Evolutionary conservation across 2,329 filamentous ascomycete species (phyloP).

Genomic region (Neofusicoccum cordaticola): DNA sequence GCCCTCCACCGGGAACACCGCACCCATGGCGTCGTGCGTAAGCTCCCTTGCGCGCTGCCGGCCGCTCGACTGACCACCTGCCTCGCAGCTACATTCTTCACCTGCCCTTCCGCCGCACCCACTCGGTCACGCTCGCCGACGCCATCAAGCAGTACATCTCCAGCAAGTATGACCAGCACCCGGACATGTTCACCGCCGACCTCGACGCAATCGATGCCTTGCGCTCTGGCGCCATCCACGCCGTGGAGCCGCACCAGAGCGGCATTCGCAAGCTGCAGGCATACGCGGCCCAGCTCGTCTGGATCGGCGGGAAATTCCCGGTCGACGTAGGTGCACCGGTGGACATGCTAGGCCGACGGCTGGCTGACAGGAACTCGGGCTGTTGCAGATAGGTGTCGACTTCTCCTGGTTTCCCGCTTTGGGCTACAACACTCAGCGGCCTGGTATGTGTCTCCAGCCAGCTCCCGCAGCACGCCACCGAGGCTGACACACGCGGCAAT

Average conservation of each 20-base stretch:
- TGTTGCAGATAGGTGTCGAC: slow-evolving; percentile 75
- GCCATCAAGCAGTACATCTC: slow-evolving; percentile 95
- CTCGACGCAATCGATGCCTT: slow-evolving; percentile 81
- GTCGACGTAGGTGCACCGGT: slow-evolving; percentile 65
- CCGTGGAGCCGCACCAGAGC: slow-evolving; percentile 81
- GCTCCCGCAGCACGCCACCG: not conserved
- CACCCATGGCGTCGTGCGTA: slow-evolving; percentile 25
- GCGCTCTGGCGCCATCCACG: slow-evolving; percentile 81
- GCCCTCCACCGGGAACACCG: not conserved
- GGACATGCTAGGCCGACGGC: not conserved
- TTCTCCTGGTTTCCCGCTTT: slow-evolving; percentile 95
- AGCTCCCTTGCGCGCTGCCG: not conserved
- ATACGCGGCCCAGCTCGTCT: slow-evolving; percentile 89
- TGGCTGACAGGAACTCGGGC: slow-evolving; percentile 13
- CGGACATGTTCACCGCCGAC: slow-evolving; percentile 92
- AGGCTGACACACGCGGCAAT: slow-evolving; percentile 5
- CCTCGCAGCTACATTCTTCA: slow-evolving; percentile 61
- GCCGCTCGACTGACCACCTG: not conserved
- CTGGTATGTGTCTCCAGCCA: slow-evolving; percentile 37
- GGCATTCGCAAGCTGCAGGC: slow-evolving; percentile 84
- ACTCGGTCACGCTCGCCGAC: slow-evolving; percentile 71
- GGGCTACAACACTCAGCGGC: slow-evolving; percentile 80
- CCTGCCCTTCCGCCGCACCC: slow-evolving; percentile 84
- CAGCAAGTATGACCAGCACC: slow-evolving; percentile 97
- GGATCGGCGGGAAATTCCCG: slow-evolving; percentile 93